A percentile compares a stretch with the other conserved stretches of the same genome.
phyloP scores from a whole-genome alignment of 352 stramenopile species.

The Globisporangium iwayamae region DNA sequence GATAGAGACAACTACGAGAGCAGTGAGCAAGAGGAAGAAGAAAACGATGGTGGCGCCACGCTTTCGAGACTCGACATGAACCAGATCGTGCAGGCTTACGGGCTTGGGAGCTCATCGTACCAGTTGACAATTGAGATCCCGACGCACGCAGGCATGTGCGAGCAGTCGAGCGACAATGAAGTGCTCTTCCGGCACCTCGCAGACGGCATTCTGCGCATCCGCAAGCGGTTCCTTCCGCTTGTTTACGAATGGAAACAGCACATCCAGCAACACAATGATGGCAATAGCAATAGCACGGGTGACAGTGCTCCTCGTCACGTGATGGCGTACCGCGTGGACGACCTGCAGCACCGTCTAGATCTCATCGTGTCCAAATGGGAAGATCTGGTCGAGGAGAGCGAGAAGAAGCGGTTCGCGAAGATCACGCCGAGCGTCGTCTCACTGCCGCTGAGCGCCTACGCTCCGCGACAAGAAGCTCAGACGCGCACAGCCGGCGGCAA shows the following conservation, averaged over 20 bases:
- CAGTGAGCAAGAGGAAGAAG: slow-evolving; percentile 15
- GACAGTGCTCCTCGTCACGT: slow-evolving; percentile 11
- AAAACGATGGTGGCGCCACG: slow-evolving; percentile 1
- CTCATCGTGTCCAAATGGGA: slow-evolving; percentile 30
- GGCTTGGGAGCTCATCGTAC: slow-evolving; percentile 72
- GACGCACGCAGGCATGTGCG: slow-evolving; percentile 36
- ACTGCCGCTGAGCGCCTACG: slow-evolving; percentile 32
- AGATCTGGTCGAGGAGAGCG: slow-evolving; percentile 27
- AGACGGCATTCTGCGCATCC: slow-evolving; percentile 55
- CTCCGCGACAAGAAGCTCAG: not conserved
- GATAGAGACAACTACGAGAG: slow-evolving; percentile 19
- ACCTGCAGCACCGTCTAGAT: slow-evolving; percentile 31
- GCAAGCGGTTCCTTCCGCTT: slow-evolving; percentile 70
- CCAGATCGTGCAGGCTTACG: slow-evolving; percentile 73
- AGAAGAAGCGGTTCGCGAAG: slow-evolving; percentile 8
- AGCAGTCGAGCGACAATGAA: slow-evolving; percentile 64
- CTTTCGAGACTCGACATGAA: slow-evolving; percentile 59
- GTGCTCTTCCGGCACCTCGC: slow-evolving; percentile 50
- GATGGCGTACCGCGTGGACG: slow-evolving; percentile 23
- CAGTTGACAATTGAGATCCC: slow-evolving; percentile 67
- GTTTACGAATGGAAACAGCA: slow-evolving; percentile 44
- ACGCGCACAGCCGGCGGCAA: not conserved
- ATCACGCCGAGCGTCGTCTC: slow-evolving; percentile 22
- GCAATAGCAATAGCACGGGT: not conserved
- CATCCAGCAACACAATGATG: not conserved